Evolutionary conservation across 225 moss, liverwort and hornwort genomes (phyloP).

Genomic region (Polytrichum commune): DNA sequence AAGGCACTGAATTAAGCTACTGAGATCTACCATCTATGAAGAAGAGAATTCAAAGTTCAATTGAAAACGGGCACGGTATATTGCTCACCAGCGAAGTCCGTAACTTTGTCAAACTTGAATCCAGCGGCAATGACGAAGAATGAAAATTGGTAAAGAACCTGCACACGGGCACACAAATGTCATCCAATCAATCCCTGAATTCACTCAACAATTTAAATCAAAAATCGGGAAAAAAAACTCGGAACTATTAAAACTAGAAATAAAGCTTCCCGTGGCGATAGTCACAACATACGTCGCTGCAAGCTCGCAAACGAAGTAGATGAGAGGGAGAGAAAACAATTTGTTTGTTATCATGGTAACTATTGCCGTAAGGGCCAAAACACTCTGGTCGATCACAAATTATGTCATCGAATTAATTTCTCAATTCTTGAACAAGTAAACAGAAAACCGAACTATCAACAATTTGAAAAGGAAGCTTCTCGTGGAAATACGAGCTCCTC

Average conservation of each 20-base stretch:
- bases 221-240: neutral
- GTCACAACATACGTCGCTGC: neutral
- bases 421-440: too few species aligned
- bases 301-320: neutral
- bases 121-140: slow-evolving; percentile 80
- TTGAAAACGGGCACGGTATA: neutral
- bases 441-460: too few species aligned
- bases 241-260: neutral
- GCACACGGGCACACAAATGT: slow-evolving; percentile 7
- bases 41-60: neutral
- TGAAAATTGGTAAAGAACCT: slow-evolving; percentile 65
- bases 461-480: too few species aligned
- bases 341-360: too few species aligned
- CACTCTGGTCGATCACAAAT: slow-evolving; percentile 41
- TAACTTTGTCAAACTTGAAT: slow-evolving; percentile 91
- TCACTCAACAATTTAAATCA: neutral
- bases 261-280: neutral
- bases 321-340: neutral
- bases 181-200: neutral
- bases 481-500: too few species aligned
- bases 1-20: neutral
- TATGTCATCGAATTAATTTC: too few species aligned
- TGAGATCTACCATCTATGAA: neutral
- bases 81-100: slow-evolving; percentile 84
- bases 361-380: slow-evolving; percentile 48